These are phyloP conservation scores for Sporothrix humicola DNA, from an alignment of 2,329 filamentous ascomycete species.

Conservation along the genomic window DNA sequence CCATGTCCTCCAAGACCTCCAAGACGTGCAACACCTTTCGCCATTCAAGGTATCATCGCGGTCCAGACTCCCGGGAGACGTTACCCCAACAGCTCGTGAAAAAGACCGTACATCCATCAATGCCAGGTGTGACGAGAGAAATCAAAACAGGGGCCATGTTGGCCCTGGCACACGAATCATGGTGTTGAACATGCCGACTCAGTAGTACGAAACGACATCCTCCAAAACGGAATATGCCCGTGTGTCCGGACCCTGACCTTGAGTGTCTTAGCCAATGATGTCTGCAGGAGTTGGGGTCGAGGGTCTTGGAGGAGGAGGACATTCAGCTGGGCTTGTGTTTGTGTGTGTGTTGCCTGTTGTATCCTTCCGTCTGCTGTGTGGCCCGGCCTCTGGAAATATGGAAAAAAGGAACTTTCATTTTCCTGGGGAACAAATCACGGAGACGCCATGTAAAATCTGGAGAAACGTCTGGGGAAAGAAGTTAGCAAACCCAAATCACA, in stretches of 20 bases:
- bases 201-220: too few relatives aligned
- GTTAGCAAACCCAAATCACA: not conserved
- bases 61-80: conserved; percentile 5
- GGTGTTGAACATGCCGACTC: too few relatives aligned
- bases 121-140: not conserved
- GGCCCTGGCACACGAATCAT: not conserved
- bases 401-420: not conserved
- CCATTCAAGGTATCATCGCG: not conserved
- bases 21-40: too few relatives aligned
- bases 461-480: not conserved
- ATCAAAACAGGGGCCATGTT: too few relatives aligned
- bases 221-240: not conserved
- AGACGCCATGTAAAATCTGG: not conserved
- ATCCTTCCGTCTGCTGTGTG: not conserved
- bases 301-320: not conserved
- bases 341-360: too few relatives aligned
- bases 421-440: not conserved
- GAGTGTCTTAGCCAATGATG: not conserved
- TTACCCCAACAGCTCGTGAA: not conserved
- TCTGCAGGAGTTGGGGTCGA: not conserved
- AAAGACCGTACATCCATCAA: too few relatives aligned
- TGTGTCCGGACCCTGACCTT: not conserved
- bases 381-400: not conserved
- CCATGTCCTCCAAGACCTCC: not conserved
- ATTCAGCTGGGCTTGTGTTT: not conserved